Evolutionary conservation across 164 flowering plant genomes (phyloP).

Genomic region (Amborella trichopoda): DNA sequence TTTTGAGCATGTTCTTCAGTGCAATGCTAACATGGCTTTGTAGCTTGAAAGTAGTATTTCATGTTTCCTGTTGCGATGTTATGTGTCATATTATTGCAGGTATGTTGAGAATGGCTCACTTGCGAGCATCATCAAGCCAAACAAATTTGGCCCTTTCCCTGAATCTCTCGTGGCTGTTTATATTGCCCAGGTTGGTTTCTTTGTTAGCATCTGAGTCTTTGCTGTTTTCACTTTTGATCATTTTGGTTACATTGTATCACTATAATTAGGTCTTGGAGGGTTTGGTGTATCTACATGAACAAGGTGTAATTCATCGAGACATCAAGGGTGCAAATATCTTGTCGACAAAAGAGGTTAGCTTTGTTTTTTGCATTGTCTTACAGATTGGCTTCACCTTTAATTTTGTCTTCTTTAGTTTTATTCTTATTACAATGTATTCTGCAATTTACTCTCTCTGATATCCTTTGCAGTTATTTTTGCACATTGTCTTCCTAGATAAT

Average conservation of each 20-base stretch:
- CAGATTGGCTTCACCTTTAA: too few relatives aligned
- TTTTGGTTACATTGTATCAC: neutral
- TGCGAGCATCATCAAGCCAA: slow-evolving; percentile 97
- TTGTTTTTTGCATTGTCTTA: too few relatives aligned
- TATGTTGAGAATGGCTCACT: slow-evolving; percentile 99
- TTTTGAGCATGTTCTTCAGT: neutral
- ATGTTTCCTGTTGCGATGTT: too few relatives aligned
- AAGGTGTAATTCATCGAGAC: slow-evolving; percentile 97
- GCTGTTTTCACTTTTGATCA: neutral
- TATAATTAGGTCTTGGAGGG: slow-evolving; percentile 81
- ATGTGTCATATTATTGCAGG: slow-evolving; percentile 41
- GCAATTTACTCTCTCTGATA: too few relatives aligned
- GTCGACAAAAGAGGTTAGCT: slow-evolving; percentile 85
- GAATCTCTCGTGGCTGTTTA: slow-evolving; percentile 93
- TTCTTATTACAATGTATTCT: too few relatives aligned
- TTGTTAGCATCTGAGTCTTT: neutral
- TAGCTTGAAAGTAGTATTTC: too few relatives aligned
- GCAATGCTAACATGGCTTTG: too few relatives aligned
- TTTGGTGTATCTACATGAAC: slow-evolving; percentile 94
- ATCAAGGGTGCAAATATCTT: slow-evolving; percentile 98
- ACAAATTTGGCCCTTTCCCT: slow-evolving; percentile 97
- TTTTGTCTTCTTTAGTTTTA: too few relatives aligned
- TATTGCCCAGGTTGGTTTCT: slow-evolving; percentile 73
- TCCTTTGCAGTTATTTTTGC: too few relatives aligned
- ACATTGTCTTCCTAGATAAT: too few relatives aligned